phyloP scores from a whole-genome alignment of 202 grass and related monocot species.

The Hordeum pubiflorum region DNA sequence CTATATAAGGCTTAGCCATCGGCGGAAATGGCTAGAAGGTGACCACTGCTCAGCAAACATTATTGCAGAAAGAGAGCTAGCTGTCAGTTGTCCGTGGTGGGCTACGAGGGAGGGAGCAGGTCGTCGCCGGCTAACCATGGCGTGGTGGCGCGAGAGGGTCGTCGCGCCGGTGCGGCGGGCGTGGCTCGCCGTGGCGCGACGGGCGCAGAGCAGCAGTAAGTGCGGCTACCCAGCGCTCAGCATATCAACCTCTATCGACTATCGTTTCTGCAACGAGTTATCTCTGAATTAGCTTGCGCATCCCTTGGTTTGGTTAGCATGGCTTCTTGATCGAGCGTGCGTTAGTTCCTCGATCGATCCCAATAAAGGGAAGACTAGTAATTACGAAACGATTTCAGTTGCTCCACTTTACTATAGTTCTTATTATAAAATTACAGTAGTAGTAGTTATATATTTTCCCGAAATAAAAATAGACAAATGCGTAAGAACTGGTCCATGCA shows the following conservation, averaged over 20 bases:
- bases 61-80: neutral
- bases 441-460: neutral
- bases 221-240: neutral
- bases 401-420: neutral
- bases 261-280: too few relatives aligned
- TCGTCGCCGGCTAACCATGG: slow-evolving; percentile 24
- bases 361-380: neutral
- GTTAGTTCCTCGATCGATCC: neutral
- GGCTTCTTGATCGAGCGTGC: neutral
- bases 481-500: neutral
- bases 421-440: neutral
- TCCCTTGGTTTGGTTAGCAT: neutral
- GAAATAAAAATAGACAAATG: neutral
- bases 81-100: neutral
- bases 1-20: neutral
- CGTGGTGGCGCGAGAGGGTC: slow-evolving; percentile 68
- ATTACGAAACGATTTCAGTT: neutral
- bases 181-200: slow-evolving; percentile 55
- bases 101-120: neutral
- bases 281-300: too few relatives aligned
- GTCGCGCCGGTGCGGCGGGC: slow-evolving; percentile 53
- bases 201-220: slow-evolving; percentile 33
- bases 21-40: neutral
- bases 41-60: neutral
- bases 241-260: too few relatives aligned